Percentiles rank a stretch among this genome's conserved stretches.
Conservation (phyloP, 2,329 filamentous ascomycete species). For the Leptographium galeiforme region DNA sequence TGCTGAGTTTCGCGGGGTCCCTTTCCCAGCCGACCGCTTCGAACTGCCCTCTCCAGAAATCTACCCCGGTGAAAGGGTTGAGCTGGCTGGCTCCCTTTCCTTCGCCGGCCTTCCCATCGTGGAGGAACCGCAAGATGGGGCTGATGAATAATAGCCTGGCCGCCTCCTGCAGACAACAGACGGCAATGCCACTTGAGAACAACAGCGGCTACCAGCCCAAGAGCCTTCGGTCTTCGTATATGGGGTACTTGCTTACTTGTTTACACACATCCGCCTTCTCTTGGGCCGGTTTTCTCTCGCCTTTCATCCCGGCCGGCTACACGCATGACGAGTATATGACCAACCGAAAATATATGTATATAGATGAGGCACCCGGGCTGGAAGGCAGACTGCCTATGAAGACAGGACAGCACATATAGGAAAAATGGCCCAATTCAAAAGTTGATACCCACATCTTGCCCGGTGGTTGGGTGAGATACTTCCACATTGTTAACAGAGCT, state of each 20-base stretch:
- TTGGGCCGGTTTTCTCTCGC: not conserved
- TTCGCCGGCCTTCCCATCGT: slow-evolving; percentile 16
- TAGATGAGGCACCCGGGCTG: not conserved
- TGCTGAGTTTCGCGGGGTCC: slow-evolving; percentile 29
- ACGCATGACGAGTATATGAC: too few species aligned
- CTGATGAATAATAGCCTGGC: not conserved
- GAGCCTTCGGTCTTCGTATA: too few species aligned
- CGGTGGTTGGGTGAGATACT: too few species aligned
- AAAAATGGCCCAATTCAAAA: not conserved
- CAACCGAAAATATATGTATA: not conserved
- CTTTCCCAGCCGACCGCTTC: slow-evolving; percentile 30
- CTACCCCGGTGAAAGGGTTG: slow-evolving; percentile 16
- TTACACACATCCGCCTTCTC: too few species aligned
- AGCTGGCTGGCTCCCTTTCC: slow-evolving; percentile 8
- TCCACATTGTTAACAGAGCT: too few species aligned
- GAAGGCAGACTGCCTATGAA: not conserved
- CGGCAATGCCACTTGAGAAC: too few species aligned
- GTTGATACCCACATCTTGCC: too few species aligned
- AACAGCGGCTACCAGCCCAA: too few species aligned
- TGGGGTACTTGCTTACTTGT: too few species aligned
- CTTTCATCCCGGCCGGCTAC: not conserved
- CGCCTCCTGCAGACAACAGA: not conserved
- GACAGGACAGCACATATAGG: not conserved
- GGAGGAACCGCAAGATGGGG: slow-evolving; percentile 15
- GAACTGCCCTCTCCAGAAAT: slow-evolving; percentile 35